These are phyloP conservation scores for Leucoagaricus sp. DNA, from an alignment of 1,284 basidiomycete species.

Conservation along the genomic window DNA sequence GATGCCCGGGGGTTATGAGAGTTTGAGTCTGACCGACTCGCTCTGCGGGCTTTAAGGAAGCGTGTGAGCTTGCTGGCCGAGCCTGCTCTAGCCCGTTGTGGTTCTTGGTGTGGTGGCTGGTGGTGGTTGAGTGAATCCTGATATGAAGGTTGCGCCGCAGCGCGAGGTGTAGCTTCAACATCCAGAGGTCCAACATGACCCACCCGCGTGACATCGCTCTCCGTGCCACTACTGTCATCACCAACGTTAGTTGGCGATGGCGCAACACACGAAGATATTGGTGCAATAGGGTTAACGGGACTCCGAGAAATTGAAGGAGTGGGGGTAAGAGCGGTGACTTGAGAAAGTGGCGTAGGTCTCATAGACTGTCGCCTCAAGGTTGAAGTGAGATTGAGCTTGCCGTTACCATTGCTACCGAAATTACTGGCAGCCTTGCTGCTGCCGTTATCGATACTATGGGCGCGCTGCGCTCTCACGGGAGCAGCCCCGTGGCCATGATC, in stretches of 20 bases:
- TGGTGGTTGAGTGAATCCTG: not conserved
- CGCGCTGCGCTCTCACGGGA: not conserved
- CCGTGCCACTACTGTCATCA: conserved; percentile 16
- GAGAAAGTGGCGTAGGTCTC: conserved; percentile 10
- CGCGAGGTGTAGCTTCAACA: not conserved
- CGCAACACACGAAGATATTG: not conserved
- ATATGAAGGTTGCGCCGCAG: conserved; percentile 1
- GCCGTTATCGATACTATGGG: conserved; percentile 7
- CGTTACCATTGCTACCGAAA: not conserved
- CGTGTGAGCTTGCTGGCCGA: conserved; percentile 19
- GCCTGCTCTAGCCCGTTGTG: not conserved
- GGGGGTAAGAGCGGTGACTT: conserved; percentile 2
- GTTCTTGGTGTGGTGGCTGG: not conserved
- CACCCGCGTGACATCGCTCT: conserved; percentile 14
- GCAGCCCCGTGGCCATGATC: conserved; percentile 8
- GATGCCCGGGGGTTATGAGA: conserved; percentile 5
- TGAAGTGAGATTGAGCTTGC: not conserved
- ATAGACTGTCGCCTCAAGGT: conserved; percentile 1
- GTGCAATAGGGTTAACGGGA: not conserved
- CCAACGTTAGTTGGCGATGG: not conserved
- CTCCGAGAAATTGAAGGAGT: conserved; percentile 1
- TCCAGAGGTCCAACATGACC: not conserved
- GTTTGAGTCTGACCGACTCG: conserved; percentile 12
- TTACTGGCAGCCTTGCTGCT: not conserved
- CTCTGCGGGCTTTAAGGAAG: conserved; percentile 21